Evolutionary conservation across 768 basidiomycete species (phyloP), one percentile per base, ranked within the genome.

Genomic region (Agrocybe pediades): DNA sequence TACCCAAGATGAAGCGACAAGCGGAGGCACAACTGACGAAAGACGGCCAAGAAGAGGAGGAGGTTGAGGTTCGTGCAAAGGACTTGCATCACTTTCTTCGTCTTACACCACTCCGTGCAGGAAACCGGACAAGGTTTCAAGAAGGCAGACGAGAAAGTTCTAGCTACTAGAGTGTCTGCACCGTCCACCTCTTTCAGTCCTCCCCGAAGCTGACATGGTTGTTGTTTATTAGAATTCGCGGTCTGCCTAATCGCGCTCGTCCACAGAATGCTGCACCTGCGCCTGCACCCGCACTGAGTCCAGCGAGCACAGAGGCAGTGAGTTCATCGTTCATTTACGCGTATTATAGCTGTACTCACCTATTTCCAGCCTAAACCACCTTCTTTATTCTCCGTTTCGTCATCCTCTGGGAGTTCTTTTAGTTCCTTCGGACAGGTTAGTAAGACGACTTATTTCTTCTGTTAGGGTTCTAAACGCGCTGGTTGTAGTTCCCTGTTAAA

Each of bases 1-100:
- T n/a, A n/a, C n/a, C 3, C n/a, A 30, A 41, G 33, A 71, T 90
- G 87, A 92, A 92, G 71, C 82, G 90, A 66, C 80, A 77, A 51
- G 90, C 90, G 65, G 90, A 91, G 47, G 81, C 71, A 55, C 87
- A 92, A 61, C 64, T 92, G 27, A 75, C 78, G 9, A 89, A 83
- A 61, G 86, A 85, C 54, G 75, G 71, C 23, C 63, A 46, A 17
- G 76, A 74, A 21, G 74, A 71, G 19, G 76, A 71, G 9, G 68
- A 64, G 27, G 72, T 68, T 16, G 74, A 76, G n/a, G 62, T 53
- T 27, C 41, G 47, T 46, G 9, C 48, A 29, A 19, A 36, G 15
- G 17, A 19, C 16, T 17, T 46, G 15, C 26, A 43, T 27, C 39
- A 1, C 33, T 49, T 27, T 41, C 45, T 42, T 25, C 47, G 17